phyloP scores from a whole-genome alignment of 805 yeast species.

The Teunomyces kruisii region DNA sequence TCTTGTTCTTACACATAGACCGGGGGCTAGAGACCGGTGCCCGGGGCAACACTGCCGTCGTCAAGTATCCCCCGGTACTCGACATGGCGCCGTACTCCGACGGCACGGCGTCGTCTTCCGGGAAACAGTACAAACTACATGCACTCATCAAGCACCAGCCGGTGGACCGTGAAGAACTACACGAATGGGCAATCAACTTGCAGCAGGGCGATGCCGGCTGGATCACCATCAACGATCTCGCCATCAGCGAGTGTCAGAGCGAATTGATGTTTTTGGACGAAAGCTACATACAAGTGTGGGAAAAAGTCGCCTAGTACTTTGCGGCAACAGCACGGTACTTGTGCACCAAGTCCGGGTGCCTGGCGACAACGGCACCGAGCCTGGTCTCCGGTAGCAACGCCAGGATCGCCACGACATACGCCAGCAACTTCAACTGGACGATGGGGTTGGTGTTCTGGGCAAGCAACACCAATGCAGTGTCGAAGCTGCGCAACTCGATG shows the following conservation, averaged over 20 bases:
- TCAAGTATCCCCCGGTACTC: slow-evolving; percentile 52
- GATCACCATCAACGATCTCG: slow-evolving; percentile 58
- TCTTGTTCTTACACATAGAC: slow-evolving; percentile 55
- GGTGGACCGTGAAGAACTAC: slow-evolving; percentile 13
- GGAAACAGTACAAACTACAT: slow-evolving; percentile 39
- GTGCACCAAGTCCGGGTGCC: slow-evolving; percentile 6
- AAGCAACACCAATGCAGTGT: slow-evolving; percentile 10
- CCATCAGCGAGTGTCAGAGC: slow-evolving; percentile 45
- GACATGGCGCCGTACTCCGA: slow-evolving; percentile 34
- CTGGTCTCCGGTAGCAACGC: slow-evolving; percentile 17
- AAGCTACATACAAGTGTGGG: slow-evolving; percentile 70
- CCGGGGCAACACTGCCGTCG: slow-evolving; percentile 49
- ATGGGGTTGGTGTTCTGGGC: slow-evolving; percentile 7
- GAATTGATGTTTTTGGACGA: slow-evolving; percentile 64
- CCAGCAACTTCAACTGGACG: slow-evolving; percentile 13
- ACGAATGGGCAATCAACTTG: slow-evolving; percentile 45
- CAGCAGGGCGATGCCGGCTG: slow-evolving; percentile 41
- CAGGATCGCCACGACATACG: slow-evolving; percentile 16
- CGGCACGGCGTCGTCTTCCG: slow-evolving; percentile 12
- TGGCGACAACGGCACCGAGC: slow-evolving; percentile 12
- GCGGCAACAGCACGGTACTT: slow-evolving; percentile 8
- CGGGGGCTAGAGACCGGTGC: slow-evolving; percentile 31
- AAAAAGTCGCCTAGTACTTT: slow-evolving; percentile 18
- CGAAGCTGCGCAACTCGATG: slow-evolving; percentile 11
- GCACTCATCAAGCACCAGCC: slow-evolving; percentile 17